Conservation (phyloP, 1,139 yeast genomes). For the Geotrichum siamense region DNA sequence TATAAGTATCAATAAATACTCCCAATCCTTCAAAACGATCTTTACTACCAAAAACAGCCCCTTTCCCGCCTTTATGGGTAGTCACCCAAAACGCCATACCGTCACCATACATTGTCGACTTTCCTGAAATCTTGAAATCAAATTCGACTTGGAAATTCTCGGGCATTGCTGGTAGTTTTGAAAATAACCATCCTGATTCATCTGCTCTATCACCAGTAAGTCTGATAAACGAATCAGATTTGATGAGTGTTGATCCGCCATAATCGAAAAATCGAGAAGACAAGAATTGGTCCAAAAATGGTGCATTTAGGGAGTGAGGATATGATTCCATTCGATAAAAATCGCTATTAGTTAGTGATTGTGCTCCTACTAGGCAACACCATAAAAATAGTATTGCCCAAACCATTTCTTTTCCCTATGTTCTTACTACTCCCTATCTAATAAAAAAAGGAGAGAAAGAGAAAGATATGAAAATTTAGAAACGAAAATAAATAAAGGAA, state of each 20-base stretch:
- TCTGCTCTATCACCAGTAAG: slow-evolving; percentile 38
- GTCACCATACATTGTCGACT: slow-evolving; percentile 56
- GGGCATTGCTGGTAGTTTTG: slow-evolving; percentile 33
- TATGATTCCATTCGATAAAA: slow-evolving; percentile 19
- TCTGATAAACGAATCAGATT: slow-evolving; percentile 33
- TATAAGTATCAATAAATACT: slow-evolving; percentile 70
- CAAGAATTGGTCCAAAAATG: slow-evolving; percentile 29
- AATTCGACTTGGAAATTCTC: slow-evolving; percentile 47
- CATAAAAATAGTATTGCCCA: neutral
- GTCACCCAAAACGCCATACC: slow-evolving; percentile 79
- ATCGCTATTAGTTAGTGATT: neutral
- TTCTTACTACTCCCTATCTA: too few relatives aligned
- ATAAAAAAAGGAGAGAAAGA: too few relatives aligned
- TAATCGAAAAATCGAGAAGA: slow-evolving; percentile 36
- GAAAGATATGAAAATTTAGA: too few relatives aligned
- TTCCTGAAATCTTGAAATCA: slow-evolving; percentile 54
- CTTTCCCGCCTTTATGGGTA: slow-evolving; percentile 40
- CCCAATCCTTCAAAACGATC: slow-evolving; percentile 68
- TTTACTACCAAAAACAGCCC: slow-evolving; percentile 63
- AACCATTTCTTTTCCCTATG: too few relatives aligned
- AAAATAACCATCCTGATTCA: slow-evolving; percentile 37
- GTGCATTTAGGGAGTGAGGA: slow-evolving; percentile 22
- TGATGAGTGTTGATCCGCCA: slow-evolving; percentile 35
- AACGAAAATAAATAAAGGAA: too few relatives aligned
- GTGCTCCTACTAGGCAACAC: neutral